These are phyloP conservation scores for Rhodamnia argentea DNA, from an alignment of 345 rosid genomes.

Conservation along the genomic window DNA sequence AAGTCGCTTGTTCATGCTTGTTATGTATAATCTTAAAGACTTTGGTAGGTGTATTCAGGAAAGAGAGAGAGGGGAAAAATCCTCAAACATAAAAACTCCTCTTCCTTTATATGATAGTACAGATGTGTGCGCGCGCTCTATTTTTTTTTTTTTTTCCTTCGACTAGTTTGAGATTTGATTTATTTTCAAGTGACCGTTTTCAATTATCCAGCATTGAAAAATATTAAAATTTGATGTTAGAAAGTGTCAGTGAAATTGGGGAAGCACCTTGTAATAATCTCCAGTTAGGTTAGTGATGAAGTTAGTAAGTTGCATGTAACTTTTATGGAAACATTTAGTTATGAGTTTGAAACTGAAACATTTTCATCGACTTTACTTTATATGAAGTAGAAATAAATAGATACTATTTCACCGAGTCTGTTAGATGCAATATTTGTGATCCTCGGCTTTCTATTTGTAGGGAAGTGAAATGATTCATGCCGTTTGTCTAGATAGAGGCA, in stretches of 20 bases:
- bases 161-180: not conserved
- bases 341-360: not conserved
- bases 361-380: not conserved
- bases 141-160: not conserved
- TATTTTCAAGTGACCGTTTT: not conserved
- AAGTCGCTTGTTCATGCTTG: not conserved
- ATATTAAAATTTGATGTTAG: too few species aligned
- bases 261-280: too few species aligned
- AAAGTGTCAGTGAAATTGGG: too few species aligned
- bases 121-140: not conserved
- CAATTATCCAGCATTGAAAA: not conserved
- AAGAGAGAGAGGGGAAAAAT: not conserved
- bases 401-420: not conserved
- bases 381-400: not conserved
- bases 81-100: not conserved
- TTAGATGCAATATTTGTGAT: not conserved
- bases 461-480: not conserved
- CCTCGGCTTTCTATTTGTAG: not conserved
- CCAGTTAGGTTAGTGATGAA: not conserved
- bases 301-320: not conserved
- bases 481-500: not conserved
- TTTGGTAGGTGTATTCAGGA: not conserved
- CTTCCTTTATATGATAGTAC: not conserved
- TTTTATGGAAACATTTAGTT: not conserved
- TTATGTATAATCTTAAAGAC: not conserved